Conservation (phyloP, 176 grass and related monocot genomes). For the Poa pratensis region DNA sequence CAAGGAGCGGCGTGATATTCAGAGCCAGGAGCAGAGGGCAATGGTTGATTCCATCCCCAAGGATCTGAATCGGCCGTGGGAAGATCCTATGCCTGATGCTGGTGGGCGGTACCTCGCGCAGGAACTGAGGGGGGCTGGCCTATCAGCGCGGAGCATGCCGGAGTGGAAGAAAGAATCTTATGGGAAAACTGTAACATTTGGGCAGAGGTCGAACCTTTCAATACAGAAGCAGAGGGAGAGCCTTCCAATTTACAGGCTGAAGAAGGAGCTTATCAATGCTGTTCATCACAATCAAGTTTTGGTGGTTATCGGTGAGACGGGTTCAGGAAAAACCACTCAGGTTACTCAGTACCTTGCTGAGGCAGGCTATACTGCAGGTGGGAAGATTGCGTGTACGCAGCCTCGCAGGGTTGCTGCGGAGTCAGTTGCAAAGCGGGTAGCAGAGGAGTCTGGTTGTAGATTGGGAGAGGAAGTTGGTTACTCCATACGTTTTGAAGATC, state of each 20-base stretch:
- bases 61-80: constrained; percentile 80
- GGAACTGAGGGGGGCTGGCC: constrained; percentile 55
- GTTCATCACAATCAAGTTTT: constrained; percentile 65
- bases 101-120: constrained; percentile 57
- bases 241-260: constrained; percentile 66
- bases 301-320: constrained; percentile 63
- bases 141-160: constrained; percentile 35
- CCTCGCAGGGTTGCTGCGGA: constrained; percentile 69
- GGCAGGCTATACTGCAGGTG: constrained; percentile 59
- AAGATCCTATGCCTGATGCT: constrained; percentile 59
- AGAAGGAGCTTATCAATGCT: constrained; percentile 70
- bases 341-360: constrained; percentile 72
- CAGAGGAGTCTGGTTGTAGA: constrained; percentile 66
- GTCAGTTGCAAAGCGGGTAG: constrained; percentile 64
- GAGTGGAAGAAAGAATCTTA: constrained; percentile 62
- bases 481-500: constrained; percentile 64
- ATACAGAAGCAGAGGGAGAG: constrained; percentile 60
- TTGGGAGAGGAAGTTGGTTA: constrained; percentile 76
- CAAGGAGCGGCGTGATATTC: constrained; percentile 75
- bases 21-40: constrained; percentile 70
- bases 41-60: constrained; percentile 82
- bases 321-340: constrained; percentile 66
- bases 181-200: constrained; percentile 52
- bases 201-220: constrained; percentile 52
- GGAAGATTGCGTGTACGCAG: constrained; percentile 68